phyloP scores from a whole-genome alignment of 164 flowering plant genomes.

The Chimonanthus praecox region DNA sequence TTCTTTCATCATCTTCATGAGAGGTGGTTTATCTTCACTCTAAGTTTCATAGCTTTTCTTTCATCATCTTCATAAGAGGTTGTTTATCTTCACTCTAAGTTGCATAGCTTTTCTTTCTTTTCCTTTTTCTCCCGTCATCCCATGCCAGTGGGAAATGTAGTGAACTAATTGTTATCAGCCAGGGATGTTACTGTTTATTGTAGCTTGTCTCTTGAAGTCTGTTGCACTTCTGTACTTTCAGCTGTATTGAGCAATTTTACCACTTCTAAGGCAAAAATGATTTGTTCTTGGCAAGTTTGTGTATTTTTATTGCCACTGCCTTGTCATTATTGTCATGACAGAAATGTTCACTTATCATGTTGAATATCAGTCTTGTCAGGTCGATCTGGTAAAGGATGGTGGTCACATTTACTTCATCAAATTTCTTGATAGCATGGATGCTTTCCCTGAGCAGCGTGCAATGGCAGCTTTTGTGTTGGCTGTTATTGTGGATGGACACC shows the following conservation, averaged over 20 bases:
- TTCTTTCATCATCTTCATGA: not conserved
- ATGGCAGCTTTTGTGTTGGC: slow-evolving; percentile 99
- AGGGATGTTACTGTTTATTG: not conserved
- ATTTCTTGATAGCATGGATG: slow-evolving; percentile 90
- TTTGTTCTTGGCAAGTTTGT: not conserved
- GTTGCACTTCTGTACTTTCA: not conserved
- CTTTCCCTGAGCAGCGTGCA: slow-evolving; percentile 93
- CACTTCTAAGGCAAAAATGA: not conserved
- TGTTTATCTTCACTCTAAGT: not conserved
- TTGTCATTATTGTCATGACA: not conserved
- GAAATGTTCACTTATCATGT: slow-evolving; percentile 11
- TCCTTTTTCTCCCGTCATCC: not conserved
- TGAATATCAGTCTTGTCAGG: slow-evolving; percentile 83
- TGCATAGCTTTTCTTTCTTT: not conserved
- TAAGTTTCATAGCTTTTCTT: not conserved
- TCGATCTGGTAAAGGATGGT: slow-evolving; percentile 96
- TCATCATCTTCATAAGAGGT: not conserved
- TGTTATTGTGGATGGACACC: slow-evolving; percentile 86
- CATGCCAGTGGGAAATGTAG: not conserved
- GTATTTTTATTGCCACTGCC: not conserved
- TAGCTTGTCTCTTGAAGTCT: not conserved
- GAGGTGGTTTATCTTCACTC: not conserved
- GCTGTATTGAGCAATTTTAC: not conserved
- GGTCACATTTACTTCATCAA: slow-evolving; percentile 88
- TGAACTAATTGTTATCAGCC: not conserved